Base-by-base conservation (phyloP, 2,329 filamentous ascomycete genomes). In the Penicillium vulpinum region DNA sequence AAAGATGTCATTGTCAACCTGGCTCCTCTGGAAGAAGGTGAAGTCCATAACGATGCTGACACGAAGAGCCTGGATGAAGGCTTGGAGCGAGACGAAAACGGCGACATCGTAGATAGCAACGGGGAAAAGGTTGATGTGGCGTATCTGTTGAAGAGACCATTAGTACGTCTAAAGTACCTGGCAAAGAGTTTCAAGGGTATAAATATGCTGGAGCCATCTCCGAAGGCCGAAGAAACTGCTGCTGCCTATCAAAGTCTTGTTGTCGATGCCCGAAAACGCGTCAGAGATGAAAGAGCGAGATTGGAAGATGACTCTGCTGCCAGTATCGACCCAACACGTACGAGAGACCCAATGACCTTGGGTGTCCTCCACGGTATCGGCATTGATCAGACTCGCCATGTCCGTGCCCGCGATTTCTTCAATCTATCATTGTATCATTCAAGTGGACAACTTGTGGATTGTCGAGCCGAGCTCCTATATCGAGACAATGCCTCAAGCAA, bases 61-160 rank as follows among this genome's bases (percentile, higher is more conserved):
- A 77, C 78, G 5, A 81, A 81, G 61, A 77, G 73, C 46, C 67
- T 79, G 69, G 82, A 85, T 54, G 81, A 84, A 60, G 78, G 76
- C 40, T 77, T 87, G 71, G 78, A 81, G 33, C 77, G 82, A 60
- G 84, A 87, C 67, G 78, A 83, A 44, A 79, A 85, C 58, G 84
- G 84, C 11, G 84, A 87, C 65, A 77, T 87, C 16, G 76, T 86
- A 48, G 86, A 92, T 63, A 85, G 85, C 33, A 83, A 93, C 61
- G 94, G 93, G 13, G 91, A 97, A 72, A 86, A 91, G 50, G 92
- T 97, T 9, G 94, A 97, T 71, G 94, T 99, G 46, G 92, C 92
- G 8, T 95, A 94, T 74, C 81, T 99, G 44, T 80, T 99, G 51
- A 97, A 96, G 76, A 82, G 93, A 52, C 94, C 94, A 0, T 77